A percentile compares a stretch with the other conserved stretches of the same genome.
phyloP scores from a whole-genome alignment of 225 moss, liverwort and hornwort genomes.

The Thuidium tamariscinum region DNA sequence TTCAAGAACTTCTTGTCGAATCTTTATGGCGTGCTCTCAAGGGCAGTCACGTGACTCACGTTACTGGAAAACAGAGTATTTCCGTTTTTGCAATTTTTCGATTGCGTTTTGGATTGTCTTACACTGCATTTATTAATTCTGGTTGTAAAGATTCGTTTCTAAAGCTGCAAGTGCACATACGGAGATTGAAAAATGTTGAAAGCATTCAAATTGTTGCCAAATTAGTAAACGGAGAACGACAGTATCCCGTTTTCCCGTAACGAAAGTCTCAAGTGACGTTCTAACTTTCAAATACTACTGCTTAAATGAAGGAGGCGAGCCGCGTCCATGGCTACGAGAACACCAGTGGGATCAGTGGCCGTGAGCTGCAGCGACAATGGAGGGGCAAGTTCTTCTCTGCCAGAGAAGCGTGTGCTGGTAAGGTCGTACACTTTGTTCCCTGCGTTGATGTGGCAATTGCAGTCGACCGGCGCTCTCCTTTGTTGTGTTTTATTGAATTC shows the following conservation, averaged over 20 bases:
- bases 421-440: background rate
- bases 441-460: background rate
- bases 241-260: no score
- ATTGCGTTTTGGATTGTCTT: background rate
- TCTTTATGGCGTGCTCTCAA: background rate
- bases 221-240: background rate
- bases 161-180: background rate
- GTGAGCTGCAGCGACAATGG: constrained; percentile 6
- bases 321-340: background rate
- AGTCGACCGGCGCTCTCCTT: background rate
- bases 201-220: background rate
- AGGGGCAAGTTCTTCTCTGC: background rate
- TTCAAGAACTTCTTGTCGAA: background rate
- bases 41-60: background rate
- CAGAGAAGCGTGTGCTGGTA: constrained; percentile 25
- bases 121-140: background rate
- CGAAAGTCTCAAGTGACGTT: background rate
- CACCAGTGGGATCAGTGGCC: background rate
- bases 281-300: background rate
- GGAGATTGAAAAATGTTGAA: background rate
- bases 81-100: background rate
- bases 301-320: constrained; percentile 3
- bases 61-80: background rate
- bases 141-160: background rate
- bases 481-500: background rate